Evolutionary conservation across 148 eudicot genomes (phyloP).

Genomic region (Fagopyrum homotropicum): DNA sequence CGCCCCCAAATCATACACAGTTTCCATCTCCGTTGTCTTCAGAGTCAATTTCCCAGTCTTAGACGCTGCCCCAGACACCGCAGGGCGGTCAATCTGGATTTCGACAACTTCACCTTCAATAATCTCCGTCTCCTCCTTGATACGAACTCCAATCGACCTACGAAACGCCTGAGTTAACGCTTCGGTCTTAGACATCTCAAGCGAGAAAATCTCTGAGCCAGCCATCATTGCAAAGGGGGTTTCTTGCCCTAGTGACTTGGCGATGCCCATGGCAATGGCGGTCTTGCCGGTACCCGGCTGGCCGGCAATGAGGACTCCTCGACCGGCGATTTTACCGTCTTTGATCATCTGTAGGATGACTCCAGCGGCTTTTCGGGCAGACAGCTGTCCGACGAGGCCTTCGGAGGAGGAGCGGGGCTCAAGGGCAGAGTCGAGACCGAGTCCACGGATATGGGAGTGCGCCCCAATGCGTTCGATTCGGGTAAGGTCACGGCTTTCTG

Average conservation of each 20-base stretch:
- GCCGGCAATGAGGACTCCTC: slow-evolving; percentile 87
- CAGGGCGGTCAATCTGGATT: slow-evolving; percentile 69
- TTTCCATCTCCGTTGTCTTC: slow-evolving; percentile 97
- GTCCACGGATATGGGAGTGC: slow-evolving; percentile 94
- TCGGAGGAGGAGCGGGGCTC: slow-evolving; percentile 78
- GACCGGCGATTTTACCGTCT: slow-evolving; percentile 87
- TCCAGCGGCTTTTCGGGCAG: slow-evolving; percentile 91
- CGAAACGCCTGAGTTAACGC: slow-evolving; percentile 87
- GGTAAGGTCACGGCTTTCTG: slow-evolving; percentile 77
- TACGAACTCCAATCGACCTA: slow-evolving; percentile 73
- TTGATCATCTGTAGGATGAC: slow-evolving; percentile 88
- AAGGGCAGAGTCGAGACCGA: slow-evolving; percentile 82
- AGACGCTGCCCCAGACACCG: slow-evolving; percentile 54
- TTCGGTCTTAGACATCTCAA: slow-evolving; percentile 92
- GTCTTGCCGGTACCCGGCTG: slow-evolving; percentile 98
- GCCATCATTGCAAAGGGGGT: slow-evolving; percentile 91
- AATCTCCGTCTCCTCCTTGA: slow-evolving; percentile 85
- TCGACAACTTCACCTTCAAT: slow-evolving; percentile 93
- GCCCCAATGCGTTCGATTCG: slow-evolving; percentile 94
- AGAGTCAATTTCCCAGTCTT: slow-evolving; percentile 86
- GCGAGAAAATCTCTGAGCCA: slow-evolving; percentile 82
- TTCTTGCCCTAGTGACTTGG: slow-evolving; percentile 68
- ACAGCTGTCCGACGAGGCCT: slow-evolving; percentile 85
- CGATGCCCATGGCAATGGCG: slow-evolving; percentile 98
- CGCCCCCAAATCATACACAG: slow-evolving; percentile 81